Evolutionary conservation across 2,329 filamentous ascomycete species (phyloP), one percentile per base, ranked within the genome.

Genomic region (Decorospora gaudefroyi): DNA sequence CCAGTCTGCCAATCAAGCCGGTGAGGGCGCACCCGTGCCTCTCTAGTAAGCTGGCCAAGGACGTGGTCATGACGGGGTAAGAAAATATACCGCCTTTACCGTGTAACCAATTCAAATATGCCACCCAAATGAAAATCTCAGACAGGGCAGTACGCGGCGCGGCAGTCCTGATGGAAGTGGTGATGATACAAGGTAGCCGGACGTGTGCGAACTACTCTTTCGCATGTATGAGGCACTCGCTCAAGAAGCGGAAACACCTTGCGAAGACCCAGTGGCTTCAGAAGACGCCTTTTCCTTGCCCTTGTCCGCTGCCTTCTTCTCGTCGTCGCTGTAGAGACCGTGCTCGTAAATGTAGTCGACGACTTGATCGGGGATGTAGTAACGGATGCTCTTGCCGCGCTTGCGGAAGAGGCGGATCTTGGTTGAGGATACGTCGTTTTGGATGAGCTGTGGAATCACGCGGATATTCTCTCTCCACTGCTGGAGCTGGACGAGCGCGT

Each of bases 361-460:
- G 5, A 66, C 63, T 49, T 65, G 53, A 45, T 71, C 65, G 2
- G 69, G 69, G n/a, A 72, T 70, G 39, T 71, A 69, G 62, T 70
- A 72, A 17, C 69, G 68, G 28, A 72, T 72, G 46, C 67, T 70
- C 66, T 71, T 71, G 46, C 66, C 67, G 10, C 68, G 65, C 57
- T 71, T 72, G 36, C 67, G 62, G 65, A 95, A 88, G 3, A 95
- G 75, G 28, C 91, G 83, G 49, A 96, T 91, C 74, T 95, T 85
- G 46, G 82, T 85, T 51, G 86, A 90, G 61, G 86, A 90, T 48
- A 93, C 85, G 59, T 93, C 87, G 69, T 92, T 92, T 55, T 88
- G 84, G 34, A 95, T 91, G 37, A 95, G 81, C 70, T 95, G 89
- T 43, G 88, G 87, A 52, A 96, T 92, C 40, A 95, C 87, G 64